phyloP scores from a whole-genome alignment of 2,329 filamentous ascomycete genomes.

The Colletotrichum sansevieriae region DNA sequence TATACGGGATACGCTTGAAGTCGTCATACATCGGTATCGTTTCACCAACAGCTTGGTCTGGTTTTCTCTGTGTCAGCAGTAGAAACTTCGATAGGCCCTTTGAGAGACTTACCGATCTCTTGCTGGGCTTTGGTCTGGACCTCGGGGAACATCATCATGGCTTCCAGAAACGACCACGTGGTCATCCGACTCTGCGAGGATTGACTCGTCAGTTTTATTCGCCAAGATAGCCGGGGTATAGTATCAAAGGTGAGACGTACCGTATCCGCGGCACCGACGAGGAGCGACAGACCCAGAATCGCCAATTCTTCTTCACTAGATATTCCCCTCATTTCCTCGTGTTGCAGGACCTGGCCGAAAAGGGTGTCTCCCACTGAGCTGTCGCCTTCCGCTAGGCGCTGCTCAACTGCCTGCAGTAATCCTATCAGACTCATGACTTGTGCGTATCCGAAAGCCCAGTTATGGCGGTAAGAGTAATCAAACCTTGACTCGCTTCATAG shows the following conservation, averaged over 20 bases:
- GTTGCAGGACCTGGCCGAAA: background rate
- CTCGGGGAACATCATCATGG: too few relatives aligned
- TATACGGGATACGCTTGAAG: too few relatives aligned
- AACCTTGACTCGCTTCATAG: conserved; percentile 18
- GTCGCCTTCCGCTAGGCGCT: background rate
- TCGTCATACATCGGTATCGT: too few relatives aligned
- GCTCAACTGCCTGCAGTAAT: background rate
- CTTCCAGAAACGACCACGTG: too few relatives aligned
- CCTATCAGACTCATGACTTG: background rate
- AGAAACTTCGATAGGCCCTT: background rate
- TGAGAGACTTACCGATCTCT: background rate
- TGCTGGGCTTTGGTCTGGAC: background rate
- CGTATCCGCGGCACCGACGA: too few relatives aligned
- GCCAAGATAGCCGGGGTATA: too few relatives aligned
- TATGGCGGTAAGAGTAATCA: background rate
- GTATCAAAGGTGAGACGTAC: too few relatives aligned
- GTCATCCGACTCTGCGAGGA: too few relatives aligned
- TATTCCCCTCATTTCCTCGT: background rate
- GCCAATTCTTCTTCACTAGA: conserved; percentile 16
- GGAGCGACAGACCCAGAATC: conserved; percentile 3
- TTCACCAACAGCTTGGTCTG: too few relatives aligned
- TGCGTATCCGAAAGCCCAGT: background rate
- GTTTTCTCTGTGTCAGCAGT: too few relatives aligned
- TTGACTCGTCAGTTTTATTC: too few relatives aligned
- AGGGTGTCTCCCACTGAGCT: background rate